Evolutionary conservation across 2,329 filamentous ascomycete genomes (phyloP), one percentile per base, ranked within the genome.

Genomic region (Alternaria sp.): DNA sequence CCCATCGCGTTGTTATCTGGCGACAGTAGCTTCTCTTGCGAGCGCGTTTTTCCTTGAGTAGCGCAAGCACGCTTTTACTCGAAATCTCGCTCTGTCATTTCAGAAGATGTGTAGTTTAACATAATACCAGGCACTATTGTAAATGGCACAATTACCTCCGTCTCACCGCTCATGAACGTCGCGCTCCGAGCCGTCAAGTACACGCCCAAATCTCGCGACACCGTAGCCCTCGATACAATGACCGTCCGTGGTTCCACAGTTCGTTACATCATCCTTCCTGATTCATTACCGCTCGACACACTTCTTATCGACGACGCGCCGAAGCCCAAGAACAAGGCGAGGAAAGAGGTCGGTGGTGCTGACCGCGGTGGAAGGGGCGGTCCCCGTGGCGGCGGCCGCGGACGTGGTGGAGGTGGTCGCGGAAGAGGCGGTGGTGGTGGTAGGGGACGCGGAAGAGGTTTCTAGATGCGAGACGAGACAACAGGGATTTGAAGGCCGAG

Each of bases 271-370:
- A 97, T 99, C 77, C 89, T 99, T 10, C 95, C 95, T 56, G 95
- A 99, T 82, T 95, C 91, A 64, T 85, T 99, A 72, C 94, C 94
- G 37, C 86, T 99, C 66, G 95, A 99, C 80, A 97, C 94, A 39
- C 86, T 99, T 52, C 86, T 99, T 62, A 93, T 99, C 70, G 95
- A 99, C 78, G 95, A 99, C 80, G 88, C 92, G 72, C 93, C 94
- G 51, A 99, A 99, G 84, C 94, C 95, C 61, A 98, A 98, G 90
- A 99, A 99, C 83, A 99, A 99, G 88, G 94, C 95, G 26, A 88
- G 94, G 76, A 99, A 99, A 85, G 95, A 98, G 82, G 85, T 80
- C 6, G 78, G 81, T 44, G 80, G 83, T 42, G 76, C 81, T 45
- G 76, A 80, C 44, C 72, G 83, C 21, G 80, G 82, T 37, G 79